Conservation (phyloP, 805 yeast species). For the Ogataea wickerhamii region DNA sequence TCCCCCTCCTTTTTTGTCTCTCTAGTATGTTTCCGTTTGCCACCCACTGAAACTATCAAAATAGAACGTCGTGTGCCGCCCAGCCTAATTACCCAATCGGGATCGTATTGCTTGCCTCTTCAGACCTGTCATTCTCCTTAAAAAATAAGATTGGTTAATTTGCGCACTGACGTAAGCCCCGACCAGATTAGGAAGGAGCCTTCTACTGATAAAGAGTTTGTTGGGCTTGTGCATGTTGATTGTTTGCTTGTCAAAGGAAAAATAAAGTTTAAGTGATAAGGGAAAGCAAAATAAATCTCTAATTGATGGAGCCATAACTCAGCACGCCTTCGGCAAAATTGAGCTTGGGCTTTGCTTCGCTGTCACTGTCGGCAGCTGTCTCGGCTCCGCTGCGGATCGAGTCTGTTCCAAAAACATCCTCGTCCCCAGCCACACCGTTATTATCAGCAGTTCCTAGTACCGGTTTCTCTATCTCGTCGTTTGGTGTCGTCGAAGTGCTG, state of each 20-base stretch:
- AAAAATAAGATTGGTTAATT: too few relatives aligned
- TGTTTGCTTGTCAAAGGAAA: too few relatives aligned
- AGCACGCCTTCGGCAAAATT: not conserved
- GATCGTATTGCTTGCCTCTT: not conserved
- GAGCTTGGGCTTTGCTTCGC: not conserved
- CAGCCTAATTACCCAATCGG: not conserved
- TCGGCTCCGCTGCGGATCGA: conserved; percentile 1
- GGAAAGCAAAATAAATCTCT: too few relatives aligned
- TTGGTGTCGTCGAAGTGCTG: conserved; percentile 2
- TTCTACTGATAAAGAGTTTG: not conserved
- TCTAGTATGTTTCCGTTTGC: conserved; percentile 2
- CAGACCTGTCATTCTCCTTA: not conserved
- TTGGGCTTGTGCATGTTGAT: too few relatives aligned
- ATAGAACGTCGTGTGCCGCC: not conserved
- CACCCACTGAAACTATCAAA: not conserved
- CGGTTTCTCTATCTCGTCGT: conserved; percentile 1
- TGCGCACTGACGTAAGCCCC: not conserved
- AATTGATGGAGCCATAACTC: not conserved
- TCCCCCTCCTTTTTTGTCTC: too few relatives aligned
- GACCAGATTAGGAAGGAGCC: not conserved
- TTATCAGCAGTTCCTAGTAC: not conserved
- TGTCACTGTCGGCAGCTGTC: not conserved
- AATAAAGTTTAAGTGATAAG: too few relatives aligned
- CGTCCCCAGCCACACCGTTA: conserved; percentile 1
- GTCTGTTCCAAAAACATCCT: conserved; percentile 4